Evolutionary conservation across 371 early-diverging fungal species (phyloP).

Genomic region (Mortierella polycephala): DNA sequence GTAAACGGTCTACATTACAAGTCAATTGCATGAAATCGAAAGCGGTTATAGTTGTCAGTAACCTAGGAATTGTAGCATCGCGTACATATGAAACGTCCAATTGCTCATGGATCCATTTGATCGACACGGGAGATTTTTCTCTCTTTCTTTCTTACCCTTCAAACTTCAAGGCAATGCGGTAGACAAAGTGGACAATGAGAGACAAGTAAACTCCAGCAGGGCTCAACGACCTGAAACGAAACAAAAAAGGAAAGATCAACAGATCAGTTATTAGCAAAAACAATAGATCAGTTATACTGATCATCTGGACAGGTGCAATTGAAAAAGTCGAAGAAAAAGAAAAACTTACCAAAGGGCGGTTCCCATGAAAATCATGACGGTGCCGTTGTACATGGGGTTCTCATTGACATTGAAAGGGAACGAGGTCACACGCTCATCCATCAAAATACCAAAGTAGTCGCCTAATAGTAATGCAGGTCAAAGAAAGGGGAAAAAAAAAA

Average conservation of each 20-base stretch:
- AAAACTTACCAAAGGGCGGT: constrained; percentile 81
- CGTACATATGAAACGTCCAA: neutral
- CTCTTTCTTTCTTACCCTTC: constrained; percentile 73
- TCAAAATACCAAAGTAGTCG: constrained; percentile 95
- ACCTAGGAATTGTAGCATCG: neutral
- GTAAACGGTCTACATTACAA: constrained; percentile 71
- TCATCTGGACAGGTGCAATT: neutral
- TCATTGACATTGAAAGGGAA: constrained; percentile 93
- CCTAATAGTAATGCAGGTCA: constrained; percentile 60
- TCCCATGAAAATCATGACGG: constrained; percentile 86
- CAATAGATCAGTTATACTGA: neutral
- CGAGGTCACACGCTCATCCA: constrained; percentile 85
- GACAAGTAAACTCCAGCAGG: constrained; percentile 80
- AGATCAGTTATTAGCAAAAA: neutral
- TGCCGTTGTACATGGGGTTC: constrained; percentile 96
- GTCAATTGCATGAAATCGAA: neutral
- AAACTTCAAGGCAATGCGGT: constrained; percentile 77
- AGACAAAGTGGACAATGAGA: constrained; percentile 76
- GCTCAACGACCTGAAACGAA: constrained; percentile 61
- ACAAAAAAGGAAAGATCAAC: neutral
- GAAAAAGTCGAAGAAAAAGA: neutral
- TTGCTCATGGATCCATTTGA: neutral
- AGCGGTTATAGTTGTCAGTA: neutral
- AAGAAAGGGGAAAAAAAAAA: constrained; percentile 5
- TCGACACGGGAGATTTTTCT: neutral